phyloP scores from a whole-genome alignment of 2,329 filamentous ascomycete species.

The Monosporascus sp. region DNA sequence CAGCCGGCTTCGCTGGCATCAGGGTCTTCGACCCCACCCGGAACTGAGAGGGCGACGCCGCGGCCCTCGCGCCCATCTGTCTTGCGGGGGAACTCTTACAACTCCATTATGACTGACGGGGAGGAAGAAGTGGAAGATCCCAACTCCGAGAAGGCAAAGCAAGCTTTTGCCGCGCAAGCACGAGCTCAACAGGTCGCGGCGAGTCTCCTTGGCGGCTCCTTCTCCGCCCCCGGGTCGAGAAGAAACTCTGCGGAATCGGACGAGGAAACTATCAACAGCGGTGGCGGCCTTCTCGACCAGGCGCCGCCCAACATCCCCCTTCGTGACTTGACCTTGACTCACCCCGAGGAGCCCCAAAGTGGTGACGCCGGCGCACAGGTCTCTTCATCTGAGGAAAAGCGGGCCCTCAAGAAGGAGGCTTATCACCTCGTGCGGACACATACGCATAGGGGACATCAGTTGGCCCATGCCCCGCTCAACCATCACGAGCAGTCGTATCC shows the following conservation, averaged over 20 bases:
- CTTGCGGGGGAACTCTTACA: conserved; percentile 36
- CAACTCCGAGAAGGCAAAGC: conserved; percentile 22
- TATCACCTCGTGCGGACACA: conserved; percentile 40
- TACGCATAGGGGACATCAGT: conserved; percentile 23
- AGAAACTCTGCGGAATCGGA: conserved; percentile 34
- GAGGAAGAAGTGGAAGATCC: conserved; percentile 18
- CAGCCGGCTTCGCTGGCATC: conserved; percentile 16
- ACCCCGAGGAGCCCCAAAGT: conserved; percentile 6
- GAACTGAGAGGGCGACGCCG: conserved; percentile 12
- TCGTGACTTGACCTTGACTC: conserved; percentile 21
- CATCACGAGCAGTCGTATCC: conserved; percentile 5
- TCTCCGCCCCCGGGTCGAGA: conserved; percentile 29
- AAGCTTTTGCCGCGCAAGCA: conserved; percentile 39
- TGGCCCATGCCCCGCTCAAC: conserved; percentile 4
- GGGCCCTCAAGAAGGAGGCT: conserved; percentile 30
- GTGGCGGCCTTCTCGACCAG: conserved; percentile 15
- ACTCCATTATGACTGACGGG: conserved; percentile 28
- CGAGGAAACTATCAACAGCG: conserved; percentile 23
- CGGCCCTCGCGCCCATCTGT: conserved; percentile 36
- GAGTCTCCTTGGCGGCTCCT: conserved; percentile 30
- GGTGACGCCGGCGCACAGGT: conserved; percentile 10
- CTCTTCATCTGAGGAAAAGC: conserved; percentile 17
- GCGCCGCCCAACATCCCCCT: conserved; percentile 27
- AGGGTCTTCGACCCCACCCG: conserved; percentile 8
- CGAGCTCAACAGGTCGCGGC: conserved; percentile 38